Base-by-base conservation (phyloP, 2,329 filamentous ascomycete species). In the Albophoma yamanashiensis region DNA sequence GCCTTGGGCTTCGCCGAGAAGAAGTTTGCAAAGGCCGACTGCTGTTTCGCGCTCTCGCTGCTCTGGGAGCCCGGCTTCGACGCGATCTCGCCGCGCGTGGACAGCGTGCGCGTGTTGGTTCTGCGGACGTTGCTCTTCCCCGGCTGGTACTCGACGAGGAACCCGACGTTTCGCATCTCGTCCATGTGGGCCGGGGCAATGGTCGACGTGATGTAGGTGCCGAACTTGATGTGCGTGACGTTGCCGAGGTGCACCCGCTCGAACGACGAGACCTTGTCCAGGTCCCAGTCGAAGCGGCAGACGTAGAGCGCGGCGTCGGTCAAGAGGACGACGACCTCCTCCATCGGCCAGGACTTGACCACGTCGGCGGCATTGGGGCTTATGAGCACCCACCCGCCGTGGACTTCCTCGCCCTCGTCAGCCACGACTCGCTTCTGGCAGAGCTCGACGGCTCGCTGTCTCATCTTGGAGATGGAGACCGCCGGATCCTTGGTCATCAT, bases 401-500 rank as follows among this genome's bases (percentile, higher is more conserved):
- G 82, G 59, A 97, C 83, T 65, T 96, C 91, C 68, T 97, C 94
- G 1, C 80, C 78, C n/a, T 87, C 84, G 63, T 96, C 88, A 36
- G 87, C 87, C 52, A 97, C 86, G 5, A 95, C 92, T 45, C 96
- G 89, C 67, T 89, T 91, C 65, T 90, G 87, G 65, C 89, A 93
- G 3, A 89, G 89, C 67, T 97, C 92, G 63, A 97, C 93, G 11
- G 94, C 94, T 64, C 90, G 88, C 70, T 96, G 89, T 47, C 93
- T 84, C 71, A 96, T 87, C 67, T 89, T 91, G 42, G 85, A 80
- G 71, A 96, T 85, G 1, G 93, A 96, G 17, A 97, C 85, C 0
- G 91, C 92, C 17, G 93, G 93, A 69, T 99, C 94, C 55, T 90
- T 89, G 52, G 87, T 92, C 83, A 92, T 95, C 85, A 99, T 92